Conservation (phyloP, 2,329 filamentous ascomycete species). For the Phyllosticta citribraziliensis region DNA sequence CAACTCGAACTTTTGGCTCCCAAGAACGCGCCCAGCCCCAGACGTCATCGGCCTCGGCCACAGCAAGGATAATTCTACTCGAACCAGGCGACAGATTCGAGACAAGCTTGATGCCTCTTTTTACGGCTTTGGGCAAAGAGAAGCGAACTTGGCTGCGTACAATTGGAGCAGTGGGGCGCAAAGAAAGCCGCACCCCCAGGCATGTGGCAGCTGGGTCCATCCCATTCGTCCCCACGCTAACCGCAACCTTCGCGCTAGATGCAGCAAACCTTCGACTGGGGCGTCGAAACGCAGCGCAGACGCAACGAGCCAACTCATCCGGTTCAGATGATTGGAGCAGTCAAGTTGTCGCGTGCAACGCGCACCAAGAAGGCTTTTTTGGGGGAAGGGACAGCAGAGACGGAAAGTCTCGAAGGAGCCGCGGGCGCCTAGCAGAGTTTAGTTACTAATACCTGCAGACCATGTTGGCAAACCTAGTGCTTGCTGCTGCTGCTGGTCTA, state of each 20-base stretch:
- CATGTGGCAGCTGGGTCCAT: neutral
- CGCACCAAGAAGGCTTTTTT: neutral
- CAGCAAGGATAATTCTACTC: neutral
- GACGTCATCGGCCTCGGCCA: neutral
- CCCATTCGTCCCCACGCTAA: neutral
- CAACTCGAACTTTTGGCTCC: neutral
- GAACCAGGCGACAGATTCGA: neutral
- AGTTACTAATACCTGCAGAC: neutral
- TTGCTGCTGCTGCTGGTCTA: neutral
- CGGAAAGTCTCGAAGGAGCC: neutral
- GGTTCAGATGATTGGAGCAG: neutral
- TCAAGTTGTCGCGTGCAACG: neutral
- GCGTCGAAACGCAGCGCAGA: neutral
- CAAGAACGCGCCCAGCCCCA: neutral
- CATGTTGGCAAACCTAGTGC: neutral
- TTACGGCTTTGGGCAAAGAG: neutral
- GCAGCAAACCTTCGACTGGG: neutral
- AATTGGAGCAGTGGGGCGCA: neutral
- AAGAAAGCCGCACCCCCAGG: neutral
- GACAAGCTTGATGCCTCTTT: neutral
- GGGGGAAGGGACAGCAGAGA: neutral
- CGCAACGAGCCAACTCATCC: neutral
- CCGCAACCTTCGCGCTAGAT: neutral
- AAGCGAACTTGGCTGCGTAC: neutral
- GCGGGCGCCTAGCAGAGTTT: neutral